Evolutionary conservation across 305 asterid species (phyloP).

Genomic region (Fraxinus nigra): DNA sequence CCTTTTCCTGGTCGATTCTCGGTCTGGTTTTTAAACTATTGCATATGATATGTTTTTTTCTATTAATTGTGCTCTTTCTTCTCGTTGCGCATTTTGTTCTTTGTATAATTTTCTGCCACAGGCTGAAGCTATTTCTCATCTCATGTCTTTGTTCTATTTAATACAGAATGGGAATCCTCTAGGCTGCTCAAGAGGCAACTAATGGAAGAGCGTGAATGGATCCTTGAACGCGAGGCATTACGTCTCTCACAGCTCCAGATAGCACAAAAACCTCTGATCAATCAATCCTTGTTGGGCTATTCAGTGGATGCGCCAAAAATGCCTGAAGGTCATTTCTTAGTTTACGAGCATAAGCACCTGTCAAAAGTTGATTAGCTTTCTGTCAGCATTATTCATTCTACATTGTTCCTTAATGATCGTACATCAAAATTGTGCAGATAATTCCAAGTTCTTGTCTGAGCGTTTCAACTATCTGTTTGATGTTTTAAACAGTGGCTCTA

Average conservation of each 20-base stretch:
- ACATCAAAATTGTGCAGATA: slow-evolving; percentile 32
- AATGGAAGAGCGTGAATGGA: slow-evolving; percentile 47
- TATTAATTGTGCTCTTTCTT: background rate
- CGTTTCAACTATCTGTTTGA: slow-evolving; percentile 37
- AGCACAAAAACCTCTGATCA: slow-evolving; percentile 31
- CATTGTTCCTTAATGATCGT: background rate
- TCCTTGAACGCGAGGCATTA: slow-evolving; percentile 47
- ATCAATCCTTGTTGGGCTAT: slow-evolving; percentile 34
- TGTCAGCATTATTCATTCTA: background rate
- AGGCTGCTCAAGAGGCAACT: slow-evolving; percentile 46
- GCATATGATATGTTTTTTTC: background rate
- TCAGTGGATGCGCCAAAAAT: slow-evolving; percentile 46
- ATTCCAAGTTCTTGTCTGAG: slow-evolving; percentile 44
- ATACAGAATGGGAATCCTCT: slow-evolving; percentile 53
- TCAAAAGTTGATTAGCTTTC: background rate
- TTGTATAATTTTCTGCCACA: background rate
- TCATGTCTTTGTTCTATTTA: background rate
- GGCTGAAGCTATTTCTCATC: background rate
- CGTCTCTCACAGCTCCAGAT: slow-evolving; percentile 61
- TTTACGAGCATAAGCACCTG: background rate
- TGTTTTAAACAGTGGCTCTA: slow-evolving; percentile 40
- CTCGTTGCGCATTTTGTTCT: background rate
- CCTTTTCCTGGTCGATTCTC: background rate
- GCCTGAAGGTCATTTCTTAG: slow-evolving; percentile 40
- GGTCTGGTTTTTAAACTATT: background rate